These are phyloP conservation scores for Beta lomatogona DNA, from an alignment of 179 eudicot genomes.

Conservation along the genomic window DNA sequence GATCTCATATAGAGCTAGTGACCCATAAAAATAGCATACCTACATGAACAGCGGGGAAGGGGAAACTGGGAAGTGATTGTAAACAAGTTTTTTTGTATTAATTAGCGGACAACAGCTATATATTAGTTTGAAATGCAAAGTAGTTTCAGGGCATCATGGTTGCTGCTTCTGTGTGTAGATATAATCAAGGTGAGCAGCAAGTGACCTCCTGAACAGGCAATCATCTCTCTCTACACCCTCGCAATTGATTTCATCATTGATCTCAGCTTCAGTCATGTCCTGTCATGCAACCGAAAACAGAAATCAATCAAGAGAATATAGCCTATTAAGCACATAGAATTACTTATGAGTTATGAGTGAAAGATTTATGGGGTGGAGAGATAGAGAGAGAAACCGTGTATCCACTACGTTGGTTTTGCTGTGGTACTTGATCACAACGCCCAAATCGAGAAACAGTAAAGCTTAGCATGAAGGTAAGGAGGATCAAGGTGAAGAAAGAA, in stretches of 20 bases:
- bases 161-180: conserved; percentile 28
- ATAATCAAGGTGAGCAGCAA: conserved; percentile 28
- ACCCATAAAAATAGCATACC: neutral
- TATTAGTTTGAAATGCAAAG: neutral
- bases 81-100: neutral
- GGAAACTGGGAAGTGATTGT: neutral
- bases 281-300: neutral
- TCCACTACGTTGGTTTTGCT: neutral
- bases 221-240: conserved; percentile 21
- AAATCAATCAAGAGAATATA: neutral
- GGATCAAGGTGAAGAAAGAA: neutral
- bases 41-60: neutral
- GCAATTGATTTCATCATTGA: conserved; percentile 20
- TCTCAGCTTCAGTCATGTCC: neutral
- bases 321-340: too few species aligned
- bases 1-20: neutral
- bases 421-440: neutral
- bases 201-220: conserved; percentile 27
- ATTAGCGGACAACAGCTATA: neutral
- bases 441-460: conserved; percentile 3
- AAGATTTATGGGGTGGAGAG: neutral
- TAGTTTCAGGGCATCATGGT: neutral
- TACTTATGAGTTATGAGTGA: neutral
- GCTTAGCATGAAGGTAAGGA: conserved; percentile 12
- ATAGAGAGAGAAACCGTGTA: neutral